Evolutionary conservation across 2,329 filamentous ascomycete species (phyloP), one percentile per base, ranked within the genome.

Genomic region (Truncatella angustata): DNA sequence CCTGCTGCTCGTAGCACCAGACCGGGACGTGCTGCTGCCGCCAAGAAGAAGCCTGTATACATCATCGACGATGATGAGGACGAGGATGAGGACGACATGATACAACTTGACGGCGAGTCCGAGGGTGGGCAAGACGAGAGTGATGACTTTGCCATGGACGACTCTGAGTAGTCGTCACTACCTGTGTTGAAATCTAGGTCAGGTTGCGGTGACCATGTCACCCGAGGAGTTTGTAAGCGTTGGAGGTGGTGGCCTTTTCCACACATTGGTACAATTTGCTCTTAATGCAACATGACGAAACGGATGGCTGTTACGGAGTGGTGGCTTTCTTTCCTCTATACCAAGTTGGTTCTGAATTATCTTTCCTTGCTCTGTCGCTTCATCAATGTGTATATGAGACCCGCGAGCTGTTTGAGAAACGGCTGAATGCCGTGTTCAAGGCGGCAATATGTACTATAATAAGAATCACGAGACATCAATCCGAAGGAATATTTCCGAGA

Each of bases 91-190:
- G 60, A 65, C 5, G 56, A 56, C 26, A 12, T 26, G 21, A 18
- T 40, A 24, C 35, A 52, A 30, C 9, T 18, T 10, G 30, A 57
- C 16, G 57, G 50, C 5, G 60, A 57, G 49, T 68, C 69, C 12
- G 20, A 35, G n/a, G 66, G 63, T 11, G 64, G 65, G 11, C 65
- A 66, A 9, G 69, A 71, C 2, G 69, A 71, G 54, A 74, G 70
- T 47, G 75, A 78, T 39, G 75, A 77, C 52, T 79, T 78, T 54
- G 73, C 71, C 43, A 71, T 77, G 66, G 75, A 77, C 52, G 73
- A 76, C 18, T 66, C 66, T 55, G 68, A 70, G 35, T 70, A 55
- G 63, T n/a, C n/a, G n/a, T n/a, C n/a, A n/a, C n/a, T n/a, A n/a
- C n/a, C n/a, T n/a, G n/a, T n/a, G n/a, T n/a, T n/a, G n/a, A n/a